These are phyloP conservation scores for Auriscalpium orientale DNA, from an alignment of 768 basidiomycete genomes.

Conservation along the genomic window DNA sequence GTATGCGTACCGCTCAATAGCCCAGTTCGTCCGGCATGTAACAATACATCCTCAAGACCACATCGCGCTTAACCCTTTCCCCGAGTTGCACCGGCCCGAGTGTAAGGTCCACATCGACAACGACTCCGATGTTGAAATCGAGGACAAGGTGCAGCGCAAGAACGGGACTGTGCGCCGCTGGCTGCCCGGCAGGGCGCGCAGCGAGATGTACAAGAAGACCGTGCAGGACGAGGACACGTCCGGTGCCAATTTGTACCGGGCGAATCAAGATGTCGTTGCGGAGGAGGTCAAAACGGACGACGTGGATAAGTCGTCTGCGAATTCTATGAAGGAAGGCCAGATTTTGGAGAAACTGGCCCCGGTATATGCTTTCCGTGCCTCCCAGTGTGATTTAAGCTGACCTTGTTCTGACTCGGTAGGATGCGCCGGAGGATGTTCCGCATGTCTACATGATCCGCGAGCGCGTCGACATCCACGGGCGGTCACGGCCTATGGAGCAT, in stretches of 20 bases:
- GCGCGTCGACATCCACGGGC: constrained; percentile 57
- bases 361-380: neutral
- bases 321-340: neutral
- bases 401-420: neutral
- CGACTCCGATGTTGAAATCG: constrained; percentile 12
- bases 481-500: constrained; percentile 57
- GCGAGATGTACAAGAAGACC: neutral
- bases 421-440: constrained; percentile 16
- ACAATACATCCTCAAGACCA: constrained; percentile 31
- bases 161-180: neutral
- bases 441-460: constrained; percentile 56
- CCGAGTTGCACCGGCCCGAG: constrained; percentile 30
- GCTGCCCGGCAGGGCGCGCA: neutral
- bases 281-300: constrained; percentile 23
- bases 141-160: neutral
- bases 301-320: neutral
- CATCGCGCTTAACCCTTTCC: constrained; percentile 39
- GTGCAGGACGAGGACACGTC: neutral
- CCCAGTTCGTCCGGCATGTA: constrained; percentile 49
- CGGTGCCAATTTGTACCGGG: constrained; percentile 23
- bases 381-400: neutral
- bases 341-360: neutral
- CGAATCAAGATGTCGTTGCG: constrained; percentile 22
- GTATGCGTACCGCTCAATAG: constrained; percentile 52
- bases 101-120: constrained; percentile 16